Evolutionary conservation across 345 rosid species (phyloP).

Genomic region (Moricandia arvensis): DNA sequence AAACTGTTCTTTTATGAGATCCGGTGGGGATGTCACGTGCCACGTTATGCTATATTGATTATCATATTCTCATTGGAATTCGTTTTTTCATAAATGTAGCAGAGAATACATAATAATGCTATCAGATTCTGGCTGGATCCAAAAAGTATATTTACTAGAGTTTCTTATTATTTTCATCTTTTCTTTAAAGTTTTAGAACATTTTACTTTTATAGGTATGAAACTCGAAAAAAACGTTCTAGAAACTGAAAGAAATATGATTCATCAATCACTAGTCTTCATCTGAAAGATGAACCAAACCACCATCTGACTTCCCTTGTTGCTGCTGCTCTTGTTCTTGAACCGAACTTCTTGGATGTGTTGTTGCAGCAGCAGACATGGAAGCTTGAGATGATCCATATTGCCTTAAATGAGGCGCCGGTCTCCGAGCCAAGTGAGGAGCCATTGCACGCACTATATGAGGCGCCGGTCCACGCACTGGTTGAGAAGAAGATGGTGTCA

Average conservation of each 20-base stretch:
- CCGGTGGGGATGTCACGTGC: constrained; percentile 32
- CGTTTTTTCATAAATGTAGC: neutral
- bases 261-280: constrained; percentile 11
- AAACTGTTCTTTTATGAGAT: constrained; percentile 15
- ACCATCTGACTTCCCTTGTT: constrained; percentile 12
- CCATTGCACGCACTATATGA: neutral
- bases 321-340: constrained; percentile 15
- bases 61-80: neutral
- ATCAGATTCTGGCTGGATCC: neutral
- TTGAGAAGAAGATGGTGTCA: constrained; percentile 11
- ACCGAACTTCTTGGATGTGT: neutral
- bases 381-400: constrained; percentile 9
- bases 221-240: neutral
- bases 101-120: neutral
- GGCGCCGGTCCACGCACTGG: neutral
- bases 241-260: neutral
- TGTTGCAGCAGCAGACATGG: neutral
- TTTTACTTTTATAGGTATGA: neutral
- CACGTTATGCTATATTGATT: constrained; percentile 21
- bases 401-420: constrained; percentile 29
- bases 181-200: neutral
- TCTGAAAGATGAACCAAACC: constrained; percentile 27
- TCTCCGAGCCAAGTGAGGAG: constrained; percentile 25
- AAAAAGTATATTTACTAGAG: neutral
- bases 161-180: neutral